A percentile compares a stretch with the other conserved stretches of the same genome.
These are phyloP conservation scores for Sideroxylon spinosum DNA, from an alignment of 179 eudicot species.

Conservation along the genomic window DNA sequence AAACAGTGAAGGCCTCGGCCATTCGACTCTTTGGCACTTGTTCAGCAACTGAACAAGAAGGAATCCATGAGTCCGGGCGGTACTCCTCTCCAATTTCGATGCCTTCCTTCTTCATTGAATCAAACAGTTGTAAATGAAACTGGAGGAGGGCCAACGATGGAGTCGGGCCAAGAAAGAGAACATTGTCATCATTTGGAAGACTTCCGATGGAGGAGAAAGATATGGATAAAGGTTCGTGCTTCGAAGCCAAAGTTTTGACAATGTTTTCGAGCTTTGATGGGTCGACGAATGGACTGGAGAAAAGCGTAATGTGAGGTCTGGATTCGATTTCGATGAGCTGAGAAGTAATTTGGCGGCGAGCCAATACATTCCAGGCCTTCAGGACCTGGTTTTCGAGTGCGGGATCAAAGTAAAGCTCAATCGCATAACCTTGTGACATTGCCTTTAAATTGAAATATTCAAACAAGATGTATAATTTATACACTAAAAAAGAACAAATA, in stretches of 20 bases:
- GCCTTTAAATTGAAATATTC: not conserved
- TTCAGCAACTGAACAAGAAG: slow-evolving; percentile 74
- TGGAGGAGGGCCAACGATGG: slow-evolving; percentile 76
- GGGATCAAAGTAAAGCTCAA: slow-evolving; percentile 88
- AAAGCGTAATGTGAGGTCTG: slow-evolving; percentile 87
- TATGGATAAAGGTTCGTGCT: slow-evolving; percentile 62
- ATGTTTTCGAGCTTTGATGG: slow-evolving; percentile 60
- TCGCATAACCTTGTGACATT: slow-evolving; percentile 80
- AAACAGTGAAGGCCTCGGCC: slow-evolving; percentile 69
- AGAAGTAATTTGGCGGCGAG: slow-evolving; percentile 83
- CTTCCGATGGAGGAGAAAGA: slow-evolving; percentile 73
- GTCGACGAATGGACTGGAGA: slow-evolving; percentile 51
- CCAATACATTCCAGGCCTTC: slow-evolving; percentile 83
- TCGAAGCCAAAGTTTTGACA: slow-evolving; percentile 51
- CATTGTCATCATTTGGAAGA: slow-evolving; percentile 52
- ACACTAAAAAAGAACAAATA: too few relatives aligned
- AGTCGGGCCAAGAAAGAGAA: slow-evolving; percentile 67
- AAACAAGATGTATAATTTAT: not conserved
- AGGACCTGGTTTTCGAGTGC: slow-evolving; percentile 86
- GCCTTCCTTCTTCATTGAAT: slow-evolving; percentile 71
- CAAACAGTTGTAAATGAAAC: slow-evolving; percentile 68
- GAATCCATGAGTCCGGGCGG: slow-evolving; percentile 70
- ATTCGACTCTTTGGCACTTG: slow-evolving; percentile 60
- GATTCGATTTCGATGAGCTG: slow-evolving; percentile 87
- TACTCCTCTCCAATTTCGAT: slow-evolving; percentile 65